phyloP scores from a whole-genome alignment of 2,329 filamentous ascomycete genomes.

The Sporothrix curviconia region DNA sequence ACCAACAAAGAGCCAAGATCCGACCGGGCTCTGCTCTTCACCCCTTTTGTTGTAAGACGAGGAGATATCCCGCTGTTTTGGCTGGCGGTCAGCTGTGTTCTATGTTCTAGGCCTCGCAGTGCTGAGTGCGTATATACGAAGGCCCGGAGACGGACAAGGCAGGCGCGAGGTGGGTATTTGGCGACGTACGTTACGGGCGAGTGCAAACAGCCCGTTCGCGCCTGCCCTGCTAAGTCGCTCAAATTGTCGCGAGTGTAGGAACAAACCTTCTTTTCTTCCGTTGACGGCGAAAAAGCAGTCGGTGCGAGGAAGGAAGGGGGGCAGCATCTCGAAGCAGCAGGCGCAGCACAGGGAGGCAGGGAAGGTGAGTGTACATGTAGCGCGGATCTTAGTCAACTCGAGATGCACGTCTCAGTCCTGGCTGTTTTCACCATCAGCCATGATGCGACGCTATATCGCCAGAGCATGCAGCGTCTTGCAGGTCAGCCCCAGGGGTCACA shows the following conservation, averaged over 20 bases:
- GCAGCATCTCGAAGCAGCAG: too few relatives aligned
- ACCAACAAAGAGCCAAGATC: background rate
- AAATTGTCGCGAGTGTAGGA: background rate
- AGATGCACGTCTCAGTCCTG: background rate
- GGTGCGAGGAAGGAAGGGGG: too few relatives aligned
- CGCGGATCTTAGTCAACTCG: constrained; percentile 1
- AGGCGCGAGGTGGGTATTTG: background rate
- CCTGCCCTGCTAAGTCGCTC: background rate
- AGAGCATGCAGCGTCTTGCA: background rate
- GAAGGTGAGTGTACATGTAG: background rate
- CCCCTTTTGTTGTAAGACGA: background rate
- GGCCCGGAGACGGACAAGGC: background rate
- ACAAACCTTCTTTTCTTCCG: too few relatives aligned
- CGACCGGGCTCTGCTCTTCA: background rate
- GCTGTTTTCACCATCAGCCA: too few relatives aligned
- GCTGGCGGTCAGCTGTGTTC: too few relatives aligned
- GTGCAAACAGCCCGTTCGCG: too few relatives aligned
- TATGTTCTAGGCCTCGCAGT: too few relatives aligned
- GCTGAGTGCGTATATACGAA: background rate
- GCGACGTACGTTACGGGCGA: too few relatives aligned
- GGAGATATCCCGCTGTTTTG: too few relatives aligned
- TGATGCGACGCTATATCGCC: background rate
- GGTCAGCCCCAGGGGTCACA: constrained; percentile 2
- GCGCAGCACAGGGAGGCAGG: background rate
- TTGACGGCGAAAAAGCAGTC: too few relatives aligned